phyloP scores from a whole-genome alignment of 305 asterid species.

The Ajuga reptans region DNA sequence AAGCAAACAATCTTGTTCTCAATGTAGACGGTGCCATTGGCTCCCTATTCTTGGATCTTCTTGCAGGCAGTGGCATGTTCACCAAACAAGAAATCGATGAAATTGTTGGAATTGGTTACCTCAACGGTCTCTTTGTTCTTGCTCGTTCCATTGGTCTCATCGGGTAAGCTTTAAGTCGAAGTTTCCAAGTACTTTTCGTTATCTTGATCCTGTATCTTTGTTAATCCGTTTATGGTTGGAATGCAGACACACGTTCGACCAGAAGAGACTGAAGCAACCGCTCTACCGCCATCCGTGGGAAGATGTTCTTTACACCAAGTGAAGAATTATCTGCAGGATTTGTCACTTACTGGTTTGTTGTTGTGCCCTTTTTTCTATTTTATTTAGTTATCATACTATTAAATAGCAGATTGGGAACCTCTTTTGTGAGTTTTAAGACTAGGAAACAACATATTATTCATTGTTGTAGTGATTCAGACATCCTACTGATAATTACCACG shows the following conservation, averaged over 20 bases:
- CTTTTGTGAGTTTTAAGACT: no score
- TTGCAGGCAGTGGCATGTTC: conserved; percentile 99
- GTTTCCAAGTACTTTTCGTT: background rate
- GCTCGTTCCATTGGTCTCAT: conserved; percentile 99
- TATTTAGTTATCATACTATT: conserved; percentile 15
- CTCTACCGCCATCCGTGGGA: conserved; percentile 98
- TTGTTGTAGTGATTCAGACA: no score
- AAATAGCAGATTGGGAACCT: background rate
- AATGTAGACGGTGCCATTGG: conserved; percentile 99
- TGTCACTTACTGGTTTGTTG: background rate
- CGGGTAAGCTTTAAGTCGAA: conserved; percentile 50
- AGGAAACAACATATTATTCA: background rate
- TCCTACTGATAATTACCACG: no score
- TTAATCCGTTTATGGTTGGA: conserved; percentile 3
- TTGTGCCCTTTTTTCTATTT: conserved; percentile 4
- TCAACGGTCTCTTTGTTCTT: conserved; percentile 89
- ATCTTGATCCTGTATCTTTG: background rate
- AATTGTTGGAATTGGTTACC: conserved; percentile 80
- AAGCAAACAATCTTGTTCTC: conserved; percentile 94
- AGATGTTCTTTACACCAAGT: conserved; percentile 97
- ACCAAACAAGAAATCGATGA: conserved; percentile 90
- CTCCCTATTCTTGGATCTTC: conserved; percentile 89
- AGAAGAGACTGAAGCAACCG: conserved; percentile 95
- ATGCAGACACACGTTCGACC: conserved; percentile 88
- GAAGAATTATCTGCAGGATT: conserved; percentile 22